Evolutionary conservation across 768 basidiomycete genomes (phyloP), one percentile per base, ranked within the genome.

Genomic region (Suillus paluster): DNA sequence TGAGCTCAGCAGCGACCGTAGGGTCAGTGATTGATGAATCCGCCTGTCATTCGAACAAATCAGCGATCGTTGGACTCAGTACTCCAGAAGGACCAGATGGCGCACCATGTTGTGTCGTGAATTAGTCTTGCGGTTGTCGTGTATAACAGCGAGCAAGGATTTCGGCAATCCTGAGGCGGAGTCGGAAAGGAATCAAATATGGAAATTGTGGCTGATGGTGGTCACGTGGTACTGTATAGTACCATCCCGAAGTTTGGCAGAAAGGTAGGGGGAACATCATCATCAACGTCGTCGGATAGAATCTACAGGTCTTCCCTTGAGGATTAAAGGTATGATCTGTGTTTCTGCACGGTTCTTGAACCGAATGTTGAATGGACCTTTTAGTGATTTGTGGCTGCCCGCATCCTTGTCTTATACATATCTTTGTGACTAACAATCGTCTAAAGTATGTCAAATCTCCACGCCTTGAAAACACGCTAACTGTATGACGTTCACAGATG

Each of bases 311-410:
- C 92, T 85, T 94, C 92, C 92, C 82, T 81, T 65, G 83, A 74
- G 92, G 93, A 94, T 94, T 94, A 94, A 95, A 77, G 89, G 79
- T 80, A 56, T 57, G 68, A 58, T 44, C 33, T 14, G 4, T 45
- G 30, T 36, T 42, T 25, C 2, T 19, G 49, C 23, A 14, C 25
- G 1, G 12, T 11, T 33, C 19, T 33, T 0, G 10, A 59, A 17
- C n/a, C 2, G 14, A 27, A 17, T 23, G 12, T 58, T 34, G 4
- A 60, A 30, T 41, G 48, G 21, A 36, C 7, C 74, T 71, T 58
- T 21, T 73, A 91, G 92, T 85, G 92, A 95, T 94, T 91, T 91
- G 92, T 92, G 91, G 92, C 92, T 95, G 86, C 86, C 75, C 89
- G 85, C 82, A 78, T 64, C 73, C 71, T 71, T 69, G 73, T 71